These are phyloP conservation scores for Porphyrellus cyaneotinctus DNA, from an alignment of 768 basidiomycete genomes.

Conservation along the genomic window DNA sequence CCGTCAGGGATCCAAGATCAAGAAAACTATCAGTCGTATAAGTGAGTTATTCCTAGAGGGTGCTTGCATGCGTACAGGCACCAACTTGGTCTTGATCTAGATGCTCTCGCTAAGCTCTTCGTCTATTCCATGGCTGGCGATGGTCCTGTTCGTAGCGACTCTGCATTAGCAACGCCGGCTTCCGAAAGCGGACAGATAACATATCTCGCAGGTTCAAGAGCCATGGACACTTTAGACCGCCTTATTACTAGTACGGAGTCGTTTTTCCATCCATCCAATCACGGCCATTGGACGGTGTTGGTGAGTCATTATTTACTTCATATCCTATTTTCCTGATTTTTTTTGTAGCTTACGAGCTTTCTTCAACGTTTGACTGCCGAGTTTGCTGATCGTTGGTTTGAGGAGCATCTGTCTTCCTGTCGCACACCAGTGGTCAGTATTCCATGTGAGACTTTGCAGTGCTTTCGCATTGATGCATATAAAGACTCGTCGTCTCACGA, in stretches of 20 bases:
- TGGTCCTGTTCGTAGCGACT: slow-evolving; percentile 51
- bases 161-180: slow-evolving; percentile 57
- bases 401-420: slow-evolving; percentile 74
- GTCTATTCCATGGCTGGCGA: slow-evolving; percentile 90
- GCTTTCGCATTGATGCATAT: not conserved
- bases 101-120: slow-evolving; percentile 77
- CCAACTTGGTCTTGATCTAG: slow-evolving; percentile 33
- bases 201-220: slow-evolving; percentile 78
- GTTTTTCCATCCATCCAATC: slow-evolving; percentile 94
- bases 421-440: slow-evolving; percentile 64
- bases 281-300: slow-evolving; percentile 70
- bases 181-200: slow-evolving; percentile 50
- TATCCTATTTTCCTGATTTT: slow-evolving; percentile 6
- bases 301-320: slow-evolving; percentile 8
- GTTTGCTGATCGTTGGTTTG: slow-evolving; percentile 74
- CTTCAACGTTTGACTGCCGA: slow-evolving; percentile 71
- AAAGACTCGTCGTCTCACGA: slow-evolving; percentile 74
- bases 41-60: slow-evolving; percentile 34
- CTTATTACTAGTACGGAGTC: slow-evolving; percentile 89
- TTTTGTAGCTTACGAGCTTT: slow-evolving; percentile 68
- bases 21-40: slow-evolving; percentile 63
- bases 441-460: not conserved
- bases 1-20: slow-evolving; percentile 55
- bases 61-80: not conserved
- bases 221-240: slow-evolving; percentile 82